Evolutionary conservation across 2,329 filamentous ascomycete species (phyloP), one percentile per base, ranked within the genome.

Genomic region (Ophiosphaerella herpotricha): DNA sequence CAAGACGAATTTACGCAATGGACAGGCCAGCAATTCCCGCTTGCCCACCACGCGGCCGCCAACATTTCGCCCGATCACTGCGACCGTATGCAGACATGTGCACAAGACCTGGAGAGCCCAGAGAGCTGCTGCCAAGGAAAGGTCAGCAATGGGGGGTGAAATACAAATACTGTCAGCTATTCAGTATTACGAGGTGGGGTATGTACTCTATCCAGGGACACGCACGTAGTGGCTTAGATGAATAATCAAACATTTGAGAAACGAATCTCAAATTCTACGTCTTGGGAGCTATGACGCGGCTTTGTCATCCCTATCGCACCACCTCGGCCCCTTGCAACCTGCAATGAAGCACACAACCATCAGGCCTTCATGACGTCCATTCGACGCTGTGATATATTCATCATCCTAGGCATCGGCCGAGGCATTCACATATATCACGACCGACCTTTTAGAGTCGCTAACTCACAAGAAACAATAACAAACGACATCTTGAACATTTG

Each of bases 61-160:
- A 32, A 55, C 46, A 52, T 50, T 61, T 64, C 40, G 61, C 64
- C 59, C 59, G 58, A 46, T 52, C 43, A 42, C 43, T 40, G 40
- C 40, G 39, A 24, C 14, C 37, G 31, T 21, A 12, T 13, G 37
- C 29, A 31, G n/a, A 37, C 8, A 5, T 31, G 24, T 18, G 35
- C n/a, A 21, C 16, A 29, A 38, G 31, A 9, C 31, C 35, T 24
- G 23, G 9, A 24, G 12, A 13, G 7, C 23, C 37, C 26, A 24
- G 38, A 37, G 31, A 31, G 37, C 41, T 31, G 37, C 31, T 23
- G 32, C 23, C 40, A 36, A 9, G 26, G 18, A 13, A 23, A 23
- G 18, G 23, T 32, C 26, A 6, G 13, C 36, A 32, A 18, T 31
- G 35, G 16, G 14, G 9, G 21, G 14, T 13, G 46, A 39, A 44